Base-by-base conservation (phyloP, 148 eudicot species). In the Rhododendron ferrugineum region DNA sequence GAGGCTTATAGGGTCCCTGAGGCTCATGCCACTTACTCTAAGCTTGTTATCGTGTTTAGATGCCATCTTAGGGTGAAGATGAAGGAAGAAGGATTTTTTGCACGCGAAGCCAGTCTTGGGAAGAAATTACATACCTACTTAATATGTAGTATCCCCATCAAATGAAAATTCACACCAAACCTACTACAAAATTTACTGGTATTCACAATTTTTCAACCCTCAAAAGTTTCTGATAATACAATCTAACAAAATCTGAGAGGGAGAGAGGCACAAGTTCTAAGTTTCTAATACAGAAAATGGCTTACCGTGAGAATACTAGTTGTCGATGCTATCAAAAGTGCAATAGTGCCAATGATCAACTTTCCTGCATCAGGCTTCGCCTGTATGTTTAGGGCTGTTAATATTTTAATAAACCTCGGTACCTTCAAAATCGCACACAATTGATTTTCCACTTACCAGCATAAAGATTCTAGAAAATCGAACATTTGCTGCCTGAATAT, bases 361-460 rank as follows among this genome's bases (percentile, higher is more conserved):
- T 81, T 81, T 58, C 83, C 83, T 18, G 83, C 83, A 81, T 81
- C 83, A 54, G 72, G 47, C 83, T 81, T 81, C 4, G 83, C 83
- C 83, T 81, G 47, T 81, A 32, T 56, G 58, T 11, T 58, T 40
- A 20, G 70, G 68, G 70, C 62, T 4, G 46, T 81, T 10, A 34
- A 56, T 34, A 58, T 3, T 23, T 36, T 36, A 79, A 8, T 34
- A 56, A 20, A 81, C 46, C 11, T 10, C 46, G 36, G 26, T 23
- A 58, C 70, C 23, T 36, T 81, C 32, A n/a, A 32, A 34, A 15
- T 20, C 32, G 0, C 18, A 3, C 47, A 56, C 20, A 79, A 50
- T 58, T 36, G 83, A 81, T 54, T 81, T 79, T 56, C 4, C 47
- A 81, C 83, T 81, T 56, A 81, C 83, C 83, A 81, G 70, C 28